Conservation (phyloP, 805 yeast genomes). For the Wickerhamomyces sydowiorum region DNA sequence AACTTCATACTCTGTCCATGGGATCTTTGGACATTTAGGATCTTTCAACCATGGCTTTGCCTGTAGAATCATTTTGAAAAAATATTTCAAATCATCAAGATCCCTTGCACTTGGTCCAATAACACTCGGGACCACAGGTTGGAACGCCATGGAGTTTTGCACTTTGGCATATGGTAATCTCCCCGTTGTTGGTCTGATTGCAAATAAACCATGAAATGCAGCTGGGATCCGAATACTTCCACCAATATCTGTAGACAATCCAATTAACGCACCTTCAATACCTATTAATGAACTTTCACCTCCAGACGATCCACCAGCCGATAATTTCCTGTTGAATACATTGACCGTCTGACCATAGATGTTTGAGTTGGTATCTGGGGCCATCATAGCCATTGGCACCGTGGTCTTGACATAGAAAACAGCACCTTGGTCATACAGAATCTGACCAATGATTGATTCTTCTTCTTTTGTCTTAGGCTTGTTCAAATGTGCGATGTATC, state of each 20-base stretch:
- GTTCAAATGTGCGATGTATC: constrained; percentile 39
- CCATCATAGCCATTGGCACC: constrained; percentile 41
- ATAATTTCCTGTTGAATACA: constrained; percentile 33
- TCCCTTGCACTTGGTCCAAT: constrained; percentile 39
- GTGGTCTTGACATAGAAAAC: constrained; percentile 49
- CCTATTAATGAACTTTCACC: constrained; percentile 47
- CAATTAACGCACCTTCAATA: constrained; percentile 31
- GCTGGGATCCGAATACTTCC: constrained; percentile 46
- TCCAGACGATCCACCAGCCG: constrained; percentile 46
- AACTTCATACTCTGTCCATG: constrained; percentile 28
- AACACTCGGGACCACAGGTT: constrained; percentile 32
- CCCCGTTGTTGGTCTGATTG: constrained; percentile 37
- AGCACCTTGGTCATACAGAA: constrained; percentile 42
- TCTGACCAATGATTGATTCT: constrained; percentile 34
- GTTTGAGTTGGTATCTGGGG: constrained; percentile 32
- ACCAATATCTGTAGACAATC: constrained; percentile 50
- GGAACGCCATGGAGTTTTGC: constrained; percentile 31
- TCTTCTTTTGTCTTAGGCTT: constrained; percentile 27
- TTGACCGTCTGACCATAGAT: constrained; percentile 40
- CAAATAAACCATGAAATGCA: constrained; percentile 33
- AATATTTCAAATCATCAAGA: constrained; percentile 28
- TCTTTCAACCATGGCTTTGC: constrained; percentile 35
- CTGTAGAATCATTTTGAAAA: constrained; percentile 21
- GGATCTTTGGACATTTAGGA: constrained; percentile 33
- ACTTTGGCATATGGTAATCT: constrained; percentile 33